Percentiles rank a stretch among this genome's conserved stretches.
phyloP scores from a whole-genome alignment of 208 protist genomes.

The Leishmania major region DNA sequence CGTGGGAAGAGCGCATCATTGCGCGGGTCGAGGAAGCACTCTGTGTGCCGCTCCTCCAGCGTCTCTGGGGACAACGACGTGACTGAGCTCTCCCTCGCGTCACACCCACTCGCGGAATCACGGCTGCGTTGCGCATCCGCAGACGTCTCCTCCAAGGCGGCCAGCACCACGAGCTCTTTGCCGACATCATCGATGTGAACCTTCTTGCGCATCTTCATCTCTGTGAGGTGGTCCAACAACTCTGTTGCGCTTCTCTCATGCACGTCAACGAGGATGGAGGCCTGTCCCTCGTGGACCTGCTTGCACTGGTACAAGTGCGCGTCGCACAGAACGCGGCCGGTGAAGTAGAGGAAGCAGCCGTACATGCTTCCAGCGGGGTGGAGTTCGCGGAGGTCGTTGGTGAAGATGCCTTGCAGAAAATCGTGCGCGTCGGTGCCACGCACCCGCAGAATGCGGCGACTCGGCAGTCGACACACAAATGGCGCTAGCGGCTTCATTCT shows the following conservation, averaged over 20 bases:
- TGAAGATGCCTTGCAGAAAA: slow-evolving; percentile 85
- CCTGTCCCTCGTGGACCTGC: slow-evolving; percentile 32
- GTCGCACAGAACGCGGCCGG: slow-evolving; percentile 81
- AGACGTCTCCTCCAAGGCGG: slow-evolving; percentile 13
- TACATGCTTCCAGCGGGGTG: slow-evolving; percentile 61
- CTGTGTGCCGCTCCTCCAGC: slow-evolving; percentile 25
- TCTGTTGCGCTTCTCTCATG: slow-evolving; percentile 34
- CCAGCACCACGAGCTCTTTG: slow-evolving; percentile 54
- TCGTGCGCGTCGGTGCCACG: slow-evolving; percentile 56
- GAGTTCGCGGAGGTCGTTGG: slow-evolving; percentile 71
- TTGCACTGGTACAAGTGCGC: slow-evolving; percentile 71
- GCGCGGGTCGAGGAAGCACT: slow-evolving; percentile 70
- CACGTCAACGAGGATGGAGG: slow-evolving; percentile 67
- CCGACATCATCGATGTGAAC: slow-evolving; percentile 61
- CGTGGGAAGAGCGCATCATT: slow-evolving; percentile 43
- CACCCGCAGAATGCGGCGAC: slow-evolving; percentile 66
- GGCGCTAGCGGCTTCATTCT: slow-evolving; percentile 15
- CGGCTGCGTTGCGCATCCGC: not conserved
- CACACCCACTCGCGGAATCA: not conserved
- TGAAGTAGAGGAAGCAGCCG: slow-evolving; percentile 86
- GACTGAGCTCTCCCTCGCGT: not conserved
- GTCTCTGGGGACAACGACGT: not conserved
- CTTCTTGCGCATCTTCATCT: slow-evolving; percentile 85
- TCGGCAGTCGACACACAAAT: slow-evolving; percentile 37
- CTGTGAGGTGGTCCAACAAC: slow-evolving; percentile 64